These are phyloP conservation scores for Aquanectria penicillioides DNA, from an alignment of 2,329 filamentous ascomycete genomes.

Conservation along the genomic window DNA sequence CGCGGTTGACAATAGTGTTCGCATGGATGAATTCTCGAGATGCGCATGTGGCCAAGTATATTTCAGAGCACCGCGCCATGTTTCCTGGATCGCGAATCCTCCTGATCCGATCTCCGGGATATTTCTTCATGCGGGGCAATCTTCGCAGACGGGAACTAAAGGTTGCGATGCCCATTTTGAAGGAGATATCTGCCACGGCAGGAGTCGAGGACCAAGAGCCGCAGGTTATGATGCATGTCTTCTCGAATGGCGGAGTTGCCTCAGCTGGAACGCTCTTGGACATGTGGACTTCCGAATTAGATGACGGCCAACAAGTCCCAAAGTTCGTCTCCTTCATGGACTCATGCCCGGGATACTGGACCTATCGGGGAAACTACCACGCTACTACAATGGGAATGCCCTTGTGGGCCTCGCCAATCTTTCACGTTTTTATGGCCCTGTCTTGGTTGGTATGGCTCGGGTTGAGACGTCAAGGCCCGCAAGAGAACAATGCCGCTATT, in stretches of 20 bases:
- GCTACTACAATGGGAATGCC: constrained; percentile 51
- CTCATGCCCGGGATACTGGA: constrained; percentile 59
- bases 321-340: constrained; percentile 58
- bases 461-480: constrained; percentile 41
- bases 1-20: constrained; percentile 59
- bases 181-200: constrained; percentile 38
- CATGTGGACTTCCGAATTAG: constrained; percentile 30
- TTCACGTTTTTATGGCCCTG: constrained; percentile 47
- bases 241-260: constrained; percentile 63
- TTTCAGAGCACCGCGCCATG: constrained; percentile 53
- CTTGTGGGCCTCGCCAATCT: constrained; percentile 45
- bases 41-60: constrained; percentile 62
- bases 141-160: constrained; percentile 46
- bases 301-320: constrained; percentile 45
- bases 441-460: constrained; percentile 46
- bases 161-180: constrained; percentile 54
- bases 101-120: constrained; percentile 54
- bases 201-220: constrained; percentile 28
- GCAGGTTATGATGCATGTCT: constrained; percentile 58
- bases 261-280: constrained; percentile 49
- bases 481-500: constrained; percentile 48
- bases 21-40: constrained; percentile 64
- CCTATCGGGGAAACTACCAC: constrained; percentile 50
- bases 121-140: constrained; percentile 48
- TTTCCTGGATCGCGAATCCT: constrained; percentile 59